Percentiles rank a stretch among this genome's conserved stretches.
These are phyloP conservation scores for Puccinellia tenuiflora DNA, from an alignment of 176 grass and related monocot species.

Conservation along the genomic window DNA sequence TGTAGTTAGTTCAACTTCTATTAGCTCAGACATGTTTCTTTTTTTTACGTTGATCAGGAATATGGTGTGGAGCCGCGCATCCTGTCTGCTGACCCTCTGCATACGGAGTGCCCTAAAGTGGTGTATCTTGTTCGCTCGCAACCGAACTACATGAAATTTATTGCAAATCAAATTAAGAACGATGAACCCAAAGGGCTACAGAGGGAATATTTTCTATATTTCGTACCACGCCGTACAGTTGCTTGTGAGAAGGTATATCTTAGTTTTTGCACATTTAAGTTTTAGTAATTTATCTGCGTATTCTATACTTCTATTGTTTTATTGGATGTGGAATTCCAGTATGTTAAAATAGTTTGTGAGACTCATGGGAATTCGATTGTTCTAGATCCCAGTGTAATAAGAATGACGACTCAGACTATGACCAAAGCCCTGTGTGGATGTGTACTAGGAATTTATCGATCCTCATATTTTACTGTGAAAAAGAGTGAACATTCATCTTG, in stretches of 20 bases:
- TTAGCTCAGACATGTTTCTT: constrained; percentile 12
- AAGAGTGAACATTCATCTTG: neutral
- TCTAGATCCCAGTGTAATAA: too few relatives aligned
- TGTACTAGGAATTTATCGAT: neutral
- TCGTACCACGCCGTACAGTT: constrained; percentile 73
- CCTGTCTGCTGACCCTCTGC: constrained; percentile 63
- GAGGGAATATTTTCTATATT: constrained; percentile 88
- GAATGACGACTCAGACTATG: too few relatives aligned
- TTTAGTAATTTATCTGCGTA: neutral
- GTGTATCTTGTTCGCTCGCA: constrained; percentile 74
- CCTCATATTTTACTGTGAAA: neutral
- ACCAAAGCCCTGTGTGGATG: too few relatives aligned
- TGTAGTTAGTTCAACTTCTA: neutral
- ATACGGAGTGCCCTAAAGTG: constrained; percentile 74
- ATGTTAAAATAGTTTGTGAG: too few relatives aligned
- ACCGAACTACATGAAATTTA: constrained; percentile 67
- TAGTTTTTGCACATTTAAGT: constrained; percentile 6
- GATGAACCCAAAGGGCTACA: constrained; percentile 74
- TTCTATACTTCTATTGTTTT: neutral
- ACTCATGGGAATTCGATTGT: too few relatives aligned
- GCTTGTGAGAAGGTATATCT: constrained; percentile 75
- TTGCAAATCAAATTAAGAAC: constrained; percentile 58
- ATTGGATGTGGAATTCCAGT: neutral
- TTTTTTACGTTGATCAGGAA: constrained; percentile 44
- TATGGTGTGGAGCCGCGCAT: constrained; percentile 63